Conservation (phyloP, 257 asterid genomes). For the Coffea eugenioides region DNA sequence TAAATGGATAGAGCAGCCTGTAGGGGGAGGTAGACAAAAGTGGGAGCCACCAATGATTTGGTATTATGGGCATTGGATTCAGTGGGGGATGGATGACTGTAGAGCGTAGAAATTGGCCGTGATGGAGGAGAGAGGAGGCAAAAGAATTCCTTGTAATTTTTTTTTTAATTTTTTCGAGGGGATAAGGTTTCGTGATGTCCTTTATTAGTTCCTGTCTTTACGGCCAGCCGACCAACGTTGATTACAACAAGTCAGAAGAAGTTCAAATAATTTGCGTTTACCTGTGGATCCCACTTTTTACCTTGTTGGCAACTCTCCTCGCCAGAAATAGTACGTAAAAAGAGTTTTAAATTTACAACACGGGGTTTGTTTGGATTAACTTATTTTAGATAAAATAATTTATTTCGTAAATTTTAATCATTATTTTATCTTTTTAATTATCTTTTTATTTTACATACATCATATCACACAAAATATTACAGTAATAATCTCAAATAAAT, state of each 20-base stretch:
- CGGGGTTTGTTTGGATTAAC: too few species aligned
- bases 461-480: too few species aligned
- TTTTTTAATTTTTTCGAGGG: not conserved
- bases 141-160: too few species aligned
- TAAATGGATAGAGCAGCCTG: too few species aligned
- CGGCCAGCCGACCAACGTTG: conserved; percentile 43
- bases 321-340: not conserved
- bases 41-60: conserved; percentile 46
- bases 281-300: not conserved
- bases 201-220: conserved; percentile 29
- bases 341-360: not conserved
- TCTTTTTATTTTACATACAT: too few species aligned
- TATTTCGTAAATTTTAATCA: too few species aligned
- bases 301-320: not conserved
- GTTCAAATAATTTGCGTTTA: not conserved
- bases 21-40: not conserved
- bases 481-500: too few species aligned
- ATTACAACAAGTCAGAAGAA: conserved; percentile 3
- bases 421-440: too few species aligned
- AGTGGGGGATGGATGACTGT: conserved; percentile 37
- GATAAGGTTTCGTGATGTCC: conserved; percentile 24
- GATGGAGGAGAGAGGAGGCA: conserved; percentile 5
- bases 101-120: conserved; percentile 41
- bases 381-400: too few species aligned
- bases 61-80: conserved; percentile 40